Conservation (phyloP, 2,329 filamentous ascomycete species). For the Coniella lustricola region DNA sequence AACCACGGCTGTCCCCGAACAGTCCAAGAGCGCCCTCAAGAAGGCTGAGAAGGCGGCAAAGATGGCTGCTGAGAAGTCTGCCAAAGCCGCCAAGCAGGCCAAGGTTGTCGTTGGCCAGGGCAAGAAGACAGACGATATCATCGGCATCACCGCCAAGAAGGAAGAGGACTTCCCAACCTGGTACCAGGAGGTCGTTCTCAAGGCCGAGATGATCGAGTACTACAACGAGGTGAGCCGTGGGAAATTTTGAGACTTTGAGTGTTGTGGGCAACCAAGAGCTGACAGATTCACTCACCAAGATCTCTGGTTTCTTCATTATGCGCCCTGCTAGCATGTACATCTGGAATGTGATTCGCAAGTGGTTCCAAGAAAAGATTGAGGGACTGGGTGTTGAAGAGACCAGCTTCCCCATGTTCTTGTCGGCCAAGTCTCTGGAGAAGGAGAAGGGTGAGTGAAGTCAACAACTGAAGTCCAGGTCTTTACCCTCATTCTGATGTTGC, state of each 20-base stretch:
- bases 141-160: slow-evolving; percentile 83
- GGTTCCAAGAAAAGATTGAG: slow-evolving; percentile 72
- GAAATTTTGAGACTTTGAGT: neutral
- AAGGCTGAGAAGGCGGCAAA: slow-evolving; percentile 60
- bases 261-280: neutral
- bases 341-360: slow-evolving; percentile 59
- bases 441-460: slow-evolving; percentile 57
- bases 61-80: slow-evolving; percentile 54
- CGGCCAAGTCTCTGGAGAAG: slow-evolving; percentile 74
- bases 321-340: slow-evolving; percentile 64
- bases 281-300: slow-evolving; percentile 42
- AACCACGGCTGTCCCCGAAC: slow-evolving; percentile 24
- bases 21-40: slow-evolving; percentile 58
- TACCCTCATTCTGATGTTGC: neutral
- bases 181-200: slow-evolving; percentile 97
- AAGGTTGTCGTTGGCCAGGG: slow-evolving; percentile 45
- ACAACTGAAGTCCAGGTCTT: neutral
- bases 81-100: slow-evolving; percentile 53
- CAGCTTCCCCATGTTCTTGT: slow-evolving; percentile 95
- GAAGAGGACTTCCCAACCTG: slow-evolving; percentile 71
- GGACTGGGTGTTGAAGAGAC: slow-evolving; percentile 88
- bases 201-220: slow-evolving; percentile 97
- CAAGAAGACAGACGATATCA: slow-evolving; percentile 62
- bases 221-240: slow-evolving; percentile 44
- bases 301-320: slow-evolving; percentile 94